phyloP scores from a whole-genome alignment of 495 filamentous ascomycete species.

The Penicillium malachiteum region DNA sequence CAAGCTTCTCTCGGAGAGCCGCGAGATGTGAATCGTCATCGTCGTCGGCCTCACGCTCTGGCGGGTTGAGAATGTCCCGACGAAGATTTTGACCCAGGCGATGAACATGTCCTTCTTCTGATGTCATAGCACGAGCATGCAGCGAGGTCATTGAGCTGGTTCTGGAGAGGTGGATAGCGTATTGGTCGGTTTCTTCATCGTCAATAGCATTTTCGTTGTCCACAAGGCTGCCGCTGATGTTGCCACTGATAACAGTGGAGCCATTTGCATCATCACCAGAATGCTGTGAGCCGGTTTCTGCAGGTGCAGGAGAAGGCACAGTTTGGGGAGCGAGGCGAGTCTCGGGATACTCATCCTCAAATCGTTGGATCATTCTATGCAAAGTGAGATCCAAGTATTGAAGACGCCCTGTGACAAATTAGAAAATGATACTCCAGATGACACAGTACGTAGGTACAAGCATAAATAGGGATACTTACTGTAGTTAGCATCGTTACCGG shows the following conservation, averaged over 20 bases:
- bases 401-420: conserved; percentile 59
- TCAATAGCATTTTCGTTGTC: conserved; percentile 43
- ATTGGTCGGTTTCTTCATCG: conserved; percentile 50
- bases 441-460: background rate
- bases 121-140: conserved; percentile 71
- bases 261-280: conserved; percentile 39
- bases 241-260: conserved; percentile 32
- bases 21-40: conserved; percentile 57
- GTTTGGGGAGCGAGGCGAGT: conserved; percentile 55
- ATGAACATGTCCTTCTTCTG: conserved; percentile 88
- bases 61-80: conserved; percentile 59
- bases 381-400: conserved; percentile 89
- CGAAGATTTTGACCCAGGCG: conserved; percentile 80
- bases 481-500: conserved; percentile 67
- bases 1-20: conserved; percentile 59
- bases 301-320: conserved; percentile 17
- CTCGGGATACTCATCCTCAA: conserved; percentile 95
- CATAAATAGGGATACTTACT: conserved; percentile 52
- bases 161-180: conserved; percentile 56
- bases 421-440: background rate
- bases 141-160: conserved; percentile 77
- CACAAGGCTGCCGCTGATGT: conserved; percentile 31
- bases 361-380: conserved; percentile 85
- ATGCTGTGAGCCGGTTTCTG: conserved; percentile 41
- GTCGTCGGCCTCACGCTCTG: conserved; percentile 35